phyloP scores from a whole-genome alignment of 2,329 filamentous ascomycete genomes.

The Thermoascus crustaceus region DNA sequence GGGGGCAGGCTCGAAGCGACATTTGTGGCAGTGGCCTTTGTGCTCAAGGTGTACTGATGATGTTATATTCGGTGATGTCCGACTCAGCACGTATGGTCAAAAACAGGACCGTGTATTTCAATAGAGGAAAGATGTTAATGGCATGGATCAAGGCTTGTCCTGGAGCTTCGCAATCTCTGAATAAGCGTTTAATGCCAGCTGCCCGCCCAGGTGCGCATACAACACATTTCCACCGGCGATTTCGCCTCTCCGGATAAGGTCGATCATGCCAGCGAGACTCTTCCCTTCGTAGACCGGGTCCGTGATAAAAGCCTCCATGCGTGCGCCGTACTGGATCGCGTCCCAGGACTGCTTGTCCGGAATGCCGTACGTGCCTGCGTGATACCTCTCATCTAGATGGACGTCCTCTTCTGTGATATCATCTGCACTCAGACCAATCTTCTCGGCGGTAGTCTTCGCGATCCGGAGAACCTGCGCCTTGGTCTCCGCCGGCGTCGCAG shows the following conservation, averaged over 20 bases:
- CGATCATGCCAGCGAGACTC: conserved; percentile 63
- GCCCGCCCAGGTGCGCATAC: conserved; percentile 64
- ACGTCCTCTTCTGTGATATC: conserved; percentile 58
- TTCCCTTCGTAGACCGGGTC: conserved; percentile 72
- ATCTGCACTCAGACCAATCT: conserved; percentile 52
- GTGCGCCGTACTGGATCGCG: conserved; percentile 60
- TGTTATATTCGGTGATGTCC: too few relatives aligned
- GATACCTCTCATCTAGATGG: conserved; percentile 56
- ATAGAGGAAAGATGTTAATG: too few relatives aligned
- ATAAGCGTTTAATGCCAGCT: conserved; percentile 63
- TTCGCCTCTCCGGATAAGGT: conserved; percentile 55
- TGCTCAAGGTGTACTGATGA: too few relatives aligned
- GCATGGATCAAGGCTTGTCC: too few relatives aligned
- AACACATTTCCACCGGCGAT: conserved; percentile 58
- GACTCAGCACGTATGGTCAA: too few relatives aligned
- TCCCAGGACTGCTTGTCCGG: conserved; percentile 58
- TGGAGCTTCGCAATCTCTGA: conserved; percentile 37
- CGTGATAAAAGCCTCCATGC: conserved; percentile 64
- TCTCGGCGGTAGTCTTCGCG: conserved; percentile 53
- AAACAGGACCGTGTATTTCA: too few relatives aligned
- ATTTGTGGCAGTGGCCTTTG: too few relatives aligned
- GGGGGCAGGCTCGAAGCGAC: too few relatives aligned
- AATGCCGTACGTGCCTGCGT: conserved; percentile 60
- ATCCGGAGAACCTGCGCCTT: conserved; percentile 59
- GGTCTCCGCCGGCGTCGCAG: conserved; percentile 52